These are phyloP conservation scores for Polytrichum formosum DNA, from an alignment of 225 moss, liverwort and hornwort species.

Conservation along the genomic window DNA sequence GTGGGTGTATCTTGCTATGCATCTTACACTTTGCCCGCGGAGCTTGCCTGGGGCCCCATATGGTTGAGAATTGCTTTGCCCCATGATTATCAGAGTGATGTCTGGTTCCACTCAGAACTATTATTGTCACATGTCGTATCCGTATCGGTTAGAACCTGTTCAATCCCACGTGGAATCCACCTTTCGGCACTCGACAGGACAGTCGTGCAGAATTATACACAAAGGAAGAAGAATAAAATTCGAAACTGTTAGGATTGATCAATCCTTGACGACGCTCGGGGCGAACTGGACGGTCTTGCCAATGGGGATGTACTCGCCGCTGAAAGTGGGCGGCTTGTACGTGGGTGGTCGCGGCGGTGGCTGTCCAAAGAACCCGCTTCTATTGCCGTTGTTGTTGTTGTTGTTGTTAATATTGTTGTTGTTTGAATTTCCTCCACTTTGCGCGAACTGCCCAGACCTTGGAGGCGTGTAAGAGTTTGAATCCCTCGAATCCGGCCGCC, in stretches of 20 bases:
- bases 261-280: not conserved
- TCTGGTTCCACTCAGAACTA: no score
- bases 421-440: not conserved
- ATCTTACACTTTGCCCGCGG: no score
- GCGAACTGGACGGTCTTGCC: slow-evolving; percentile 15
- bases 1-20: no score
- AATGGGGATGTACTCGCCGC: slow-evolving; percentile 9
- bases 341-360: slow-evolving; percentile 15
- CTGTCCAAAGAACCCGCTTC: slow-evolving; percentile 6
- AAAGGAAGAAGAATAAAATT: no score
- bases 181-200: no score
- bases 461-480: not conserved
- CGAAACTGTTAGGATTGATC: not conserved
- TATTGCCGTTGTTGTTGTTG: slow-evolving; percentile 1
- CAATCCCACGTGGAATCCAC: no score
- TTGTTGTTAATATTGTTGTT: not conserved
- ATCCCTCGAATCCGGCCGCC: not conserved
- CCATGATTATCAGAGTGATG: no score
- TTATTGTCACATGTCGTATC: no score
- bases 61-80: no score
- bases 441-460: slow-evolving; percentile 6
- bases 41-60: no score
- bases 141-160: no score
- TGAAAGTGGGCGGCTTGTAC: slow-evolving; percentile 3
- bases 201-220: no score